Conservation (phyloP, 345 rosid species). For the Eucalyptus sp. region DNA sequence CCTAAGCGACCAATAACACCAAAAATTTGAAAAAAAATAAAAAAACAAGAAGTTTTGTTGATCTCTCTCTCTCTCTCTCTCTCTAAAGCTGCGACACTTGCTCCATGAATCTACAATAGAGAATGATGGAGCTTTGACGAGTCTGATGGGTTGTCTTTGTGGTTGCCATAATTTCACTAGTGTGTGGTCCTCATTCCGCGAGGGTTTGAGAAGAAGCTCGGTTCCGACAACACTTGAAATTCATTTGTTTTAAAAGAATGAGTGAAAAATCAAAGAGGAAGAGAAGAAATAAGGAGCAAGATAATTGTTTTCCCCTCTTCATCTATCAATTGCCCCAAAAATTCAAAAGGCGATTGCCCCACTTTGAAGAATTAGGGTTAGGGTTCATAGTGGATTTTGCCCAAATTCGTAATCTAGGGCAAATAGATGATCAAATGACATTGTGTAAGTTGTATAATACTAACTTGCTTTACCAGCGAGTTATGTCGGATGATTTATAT, state of each 20-base stretch:
- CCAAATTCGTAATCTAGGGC: background rate
- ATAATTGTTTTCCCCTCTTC: background rate
- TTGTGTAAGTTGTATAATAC: background rate
- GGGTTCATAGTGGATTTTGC: background rate
- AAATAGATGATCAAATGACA: background rate
- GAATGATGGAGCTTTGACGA: background rate
- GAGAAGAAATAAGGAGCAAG: background rate
- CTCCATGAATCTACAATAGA: background rate
- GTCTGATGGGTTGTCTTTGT: background rate
- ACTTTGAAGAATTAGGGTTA: background rate
- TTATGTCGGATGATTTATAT: background rate
- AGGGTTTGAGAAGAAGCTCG: background rate
- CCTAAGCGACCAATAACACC: background rate
- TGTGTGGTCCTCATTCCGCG: background rate
- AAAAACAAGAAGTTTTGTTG: background rate
- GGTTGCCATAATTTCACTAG: background rate
- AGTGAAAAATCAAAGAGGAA: background rate
- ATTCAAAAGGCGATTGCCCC: background rate
- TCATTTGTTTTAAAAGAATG: background rate
- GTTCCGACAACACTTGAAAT: background rate
- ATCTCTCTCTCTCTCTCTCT: background rate
- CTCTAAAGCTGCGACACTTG: background rate
- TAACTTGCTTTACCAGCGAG: fast-evolving
- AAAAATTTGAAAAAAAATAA: background rate
- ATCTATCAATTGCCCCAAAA: background rate